Percentiles rank a stretch among this genome's conserved stretches.
Conservation (phyloP, 257 asterid genomes). For the Solanum chmielewskii region DNA sequence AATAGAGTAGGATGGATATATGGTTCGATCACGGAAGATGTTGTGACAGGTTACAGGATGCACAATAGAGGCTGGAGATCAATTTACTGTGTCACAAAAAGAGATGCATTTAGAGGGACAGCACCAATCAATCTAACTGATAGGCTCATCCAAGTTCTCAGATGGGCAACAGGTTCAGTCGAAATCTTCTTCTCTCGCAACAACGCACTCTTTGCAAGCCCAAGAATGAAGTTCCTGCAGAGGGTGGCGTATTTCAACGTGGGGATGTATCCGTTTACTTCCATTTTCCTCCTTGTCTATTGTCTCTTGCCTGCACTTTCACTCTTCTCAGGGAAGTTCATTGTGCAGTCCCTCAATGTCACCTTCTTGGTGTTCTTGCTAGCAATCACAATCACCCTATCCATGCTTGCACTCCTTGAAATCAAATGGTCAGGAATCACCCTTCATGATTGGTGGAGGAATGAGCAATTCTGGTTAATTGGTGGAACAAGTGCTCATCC, state of each 20-base stretch:
- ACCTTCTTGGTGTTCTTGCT: constrained; percentile 50
- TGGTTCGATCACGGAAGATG: constrained; percentile 86
- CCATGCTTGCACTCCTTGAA: constrained; percentile 73
- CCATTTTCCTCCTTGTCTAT: constrained; percentile 68
- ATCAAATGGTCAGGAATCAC: constrained; percentile 85
- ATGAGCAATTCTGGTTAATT: constrained; percentile 92
- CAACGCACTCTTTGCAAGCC: constrained; percentile 67
- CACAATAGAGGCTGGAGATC: constrained; percentile 93
- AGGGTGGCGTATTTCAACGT: constrained; percentile 84
- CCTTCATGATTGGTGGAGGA: constrained; percentile 92
- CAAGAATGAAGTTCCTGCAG: constrained; percentile 77
- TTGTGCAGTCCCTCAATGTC: constrained; percentile 59
- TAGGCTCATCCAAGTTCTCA: constrained; percentile 70
- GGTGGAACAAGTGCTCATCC: constrained; percentile 96
- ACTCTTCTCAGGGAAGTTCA: constrained; percentile 79
- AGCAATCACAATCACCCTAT: constrained; percentile 48
- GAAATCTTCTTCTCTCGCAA: constrained; percentile 86
- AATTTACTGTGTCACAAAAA: constrained; percentile 61
- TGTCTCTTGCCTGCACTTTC: constrained; percentile 80
- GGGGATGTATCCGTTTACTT: constrained; percentile 84
- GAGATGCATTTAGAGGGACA: constrained; percentile 91
- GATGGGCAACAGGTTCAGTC: constrained; percentile 98
- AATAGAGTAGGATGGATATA: constrained; percentile 89
- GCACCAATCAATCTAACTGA: constrained; percentile 93
- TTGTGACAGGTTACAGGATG: constrained; percentile 88